phyloP scores from a whole-genome alignment of 192 early-diverging fungal genomes.

The Radiomyces spectabilis region DNA sequence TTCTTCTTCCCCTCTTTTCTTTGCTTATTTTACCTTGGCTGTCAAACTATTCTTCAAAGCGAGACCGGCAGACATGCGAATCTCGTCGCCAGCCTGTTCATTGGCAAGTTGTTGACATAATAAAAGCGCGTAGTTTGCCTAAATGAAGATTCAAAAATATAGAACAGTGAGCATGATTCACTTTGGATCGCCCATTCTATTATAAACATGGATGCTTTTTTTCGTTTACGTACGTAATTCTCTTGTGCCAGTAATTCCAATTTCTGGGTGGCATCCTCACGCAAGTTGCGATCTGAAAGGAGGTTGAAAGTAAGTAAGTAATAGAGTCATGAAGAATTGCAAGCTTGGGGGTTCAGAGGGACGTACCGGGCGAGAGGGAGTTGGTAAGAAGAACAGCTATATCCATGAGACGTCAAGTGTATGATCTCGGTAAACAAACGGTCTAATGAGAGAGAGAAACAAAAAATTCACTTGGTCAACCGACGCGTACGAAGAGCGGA shows the following conservation, averaged over 20 bases:
- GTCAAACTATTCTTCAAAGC: constrained; percentile 89
- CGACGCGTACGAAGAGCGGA: too few relatives aligned
- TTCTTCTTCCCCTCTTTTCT: background rate
- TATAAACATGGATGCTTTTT: background rate
- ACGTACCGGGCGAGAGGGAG: constrained; percentile 74
- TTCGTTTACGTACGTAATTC: constrained; percentile 61
- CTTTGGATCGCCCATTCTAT: too few relatives aligned
- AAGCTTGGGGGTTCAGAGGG: constrained; percentile 1
- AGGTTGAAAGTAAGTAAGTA: background rate
- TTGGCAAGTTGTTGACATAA: constrained; percentile 79
- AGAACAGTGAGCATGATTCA: too few relatives aligned
- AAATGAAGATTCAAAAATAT: too few relatives aligned
- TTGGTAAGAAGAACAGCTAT: constrained; percentile 69
- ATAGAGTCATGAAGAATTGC: background rate
- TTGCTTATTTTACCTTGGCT: constrained; percentile 72
- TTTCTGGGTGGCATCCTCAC: constrained; percentile 73
- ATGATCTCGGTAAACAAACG: too few relatives aligned
- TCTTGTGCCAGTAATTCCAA: constrained; percentile 67
- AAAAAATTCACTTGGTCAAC: too few relatives aligned
- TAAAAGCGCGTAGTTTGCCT: constrained; percentile 60
- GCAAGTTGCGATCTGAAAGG: constrained; percentile 57
- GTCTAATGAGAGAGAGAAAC: background rate
- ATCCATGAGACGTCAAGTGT: constrained; percentile 33
- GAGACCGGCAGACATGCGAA: constrained; percentile 81
- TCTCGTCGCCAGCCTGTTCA: constrained; percentile 52